Evolutionary conservation across 1,284 basidiomycete species (phyloP), one percentile per base, ranked within the genome.

Genomic region (Veloboletus limbatus): DNA sequence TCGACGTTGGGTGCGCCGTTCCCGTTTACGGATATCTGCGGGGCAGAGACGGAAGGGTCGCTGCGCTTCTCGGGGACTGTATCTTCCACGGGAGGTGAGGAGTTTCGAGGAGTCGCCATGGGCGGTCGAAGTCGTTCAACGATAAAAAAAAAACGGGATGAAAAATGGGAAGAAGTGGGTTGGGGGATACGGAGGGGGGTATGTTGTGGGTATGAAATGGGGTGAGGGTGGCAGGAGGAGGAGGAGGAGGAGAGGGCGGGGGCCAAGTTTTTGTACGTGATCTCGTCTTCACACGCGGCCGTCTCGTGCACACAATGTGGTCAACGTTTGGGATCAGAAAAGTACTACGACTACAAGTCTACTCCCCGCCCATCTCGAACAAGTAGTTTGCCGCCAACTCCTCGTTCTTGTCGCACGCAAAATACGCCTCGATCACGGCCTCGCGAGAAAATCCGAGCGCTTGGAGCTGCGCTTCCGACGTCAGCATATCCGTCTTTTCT

Each of bases 331-430:
- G n/a, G 28, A 52, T 32, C 24, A 36, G 21, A 42, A 27, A 34
- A 43, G 47, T 36, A n/a, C 16, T 9, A 32, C 18, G 10, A 26
- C n/a, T n/a, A n/a, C 18, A n/a, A 13, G 7, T 36, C 36, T 27
- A 27, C 25, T 56, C 56, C 3, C 87, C 85, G 57, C 82, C 86
- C 27, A 72, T 73, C 72, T 95, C 92, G 57, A 95, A 94, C 59
- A 95, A 69, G 60, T 85, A 95, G 63, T 95, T 96, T 17, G 94
- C 94, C 2, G 94, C 92, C 33, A 95, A 70, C 66, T 96, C 92
- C 69, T 97, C 94, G 62, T 97, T 92, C 77, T 91, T 94, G 67
- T 93, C 94, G 67, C 93, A 97, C 6, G 85, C 85, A 69, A 93
- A 79, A 71, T 90, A 97, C 1, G 94, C 94, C 67, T 96, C 82